These are phyloP conservation scores for Rhodotorula kratochvilovae DNA, from an alignment of 768 basidiomycete genomes.

Conservation along the genomic window DNA sequence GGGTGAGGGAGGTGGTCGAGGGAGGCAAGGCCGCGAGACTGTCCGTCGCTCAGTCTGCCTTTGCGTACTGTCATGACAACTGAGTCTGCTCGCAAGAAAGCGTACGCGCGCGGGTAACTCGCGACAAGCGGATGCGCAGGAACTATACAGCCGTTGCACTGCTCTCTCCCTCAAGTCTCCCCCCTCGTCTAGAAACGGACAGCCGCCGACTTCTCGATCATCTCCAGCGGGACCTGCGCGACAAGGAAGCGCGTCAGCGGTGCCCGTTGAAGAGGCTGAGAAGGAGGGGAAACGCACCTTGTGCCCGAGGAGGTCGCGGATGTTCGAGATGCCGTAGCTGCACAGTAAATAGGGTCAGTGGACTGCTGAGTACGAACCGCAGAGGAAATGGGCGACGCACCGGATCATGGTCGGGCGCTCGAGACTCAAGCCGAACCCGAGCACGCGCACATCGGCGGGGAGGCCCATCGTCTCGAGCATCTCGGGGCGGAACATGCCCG, in stretches of 20 bases:
- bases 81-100: not conserved
- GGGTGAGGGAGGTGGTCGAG: too few relatives aligned
- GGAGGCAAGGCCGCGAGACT: too few relatives aligned
- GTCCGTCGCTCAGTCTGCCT: too few relatives aligned
- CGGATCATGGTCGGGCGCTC: conserved; percentile 99
- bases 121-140: not conserved
- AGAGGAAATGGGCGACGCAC: too few relatives aligned
- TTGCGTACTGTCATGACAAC: too few relatives aligned
- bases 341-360: not conserved
- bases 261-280: too few relatives aligned
- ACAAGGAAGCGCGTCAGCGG: not conserved
- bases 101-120: too few relatives aligned
- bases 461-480: conserved; percentile 99
- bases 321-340: conserved; percentile 96
- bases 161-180: too few relatives aligned
- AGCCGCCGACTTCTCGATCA: conserved; percentile 42
- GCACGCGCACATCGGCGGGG: conserved; percentile 90
- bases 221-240: conserved; percentile 39
- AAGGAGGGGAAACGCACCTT: conserved; percentile 59
- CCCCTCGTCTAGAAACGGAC: conserved; percentile 40
- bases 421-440: conserved; percentile 90
- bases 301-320: conserved; percentile 92
- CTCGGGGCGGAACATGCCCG: conserved; percentile 97
- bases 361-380: too few relatives aligned
- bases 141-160: not conserved